Base-by-base conservation (phyloP, 805 yeast genomes). In the Candida ficus region DNA sequence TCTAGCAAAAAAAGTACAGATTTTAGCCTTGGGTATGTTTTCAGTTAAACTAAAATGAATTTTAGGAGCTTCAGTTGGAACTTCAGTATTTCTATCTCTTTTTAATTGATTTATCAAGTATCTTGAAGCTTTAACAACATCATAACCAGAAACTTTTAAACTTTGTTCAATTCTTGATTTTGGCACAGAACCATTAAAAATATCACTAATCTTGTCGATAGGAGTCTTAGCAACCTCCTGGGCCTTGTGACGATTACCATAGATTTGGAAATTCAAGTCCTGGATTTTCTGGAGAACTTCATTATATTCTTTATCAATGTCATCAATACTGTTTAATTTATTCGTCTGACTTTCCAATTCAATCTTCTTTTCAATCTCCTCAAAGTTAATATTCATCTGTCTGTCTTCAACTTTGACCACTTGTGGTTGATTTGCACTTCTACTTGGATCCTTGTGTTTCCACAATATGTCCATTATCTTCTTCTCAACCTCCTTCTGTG, bases 1-100 rank as follows among this genome's bases (percentile, higher is more conserved):
- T 29, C 62, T 63, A 6, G 68, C 47, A 41, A 61, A 63, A 44
- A 64, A 72, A n/a, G 68, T 58, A 44, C 75, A 70, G 39, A 67
- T 50, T 16, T 42, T 38, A 4, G 43, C 39, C 20, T 56, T 53
- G 16, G 39, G 42, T 18, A 33, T 33, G 23, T 26, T 29, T 8
- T 4, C 9, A 5, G 29, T 19, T 16, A 36, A 25, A 12, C 38
- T 37, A 18, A 41, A 34, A 8, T 32, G 26, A 10, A 22, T 35
- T 57, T 37, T 29, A 22, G 37, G 25, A 6, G 31, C 6, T 23
- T 31, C 11, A 23, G 11, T 5, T 22, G 16, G 20, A 4, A 21
- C 12, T 23, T 21, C 18, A 7, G 17, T n/a, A 11, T 18, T 22
- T 35, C 42, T 42, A 36, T 28, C 35, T 25, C 18, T 34, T 32